phyloP scores from a whole-genome alignment of 1,284 basidiomycete species.

The Limonomyces culmigenus region DNA sequence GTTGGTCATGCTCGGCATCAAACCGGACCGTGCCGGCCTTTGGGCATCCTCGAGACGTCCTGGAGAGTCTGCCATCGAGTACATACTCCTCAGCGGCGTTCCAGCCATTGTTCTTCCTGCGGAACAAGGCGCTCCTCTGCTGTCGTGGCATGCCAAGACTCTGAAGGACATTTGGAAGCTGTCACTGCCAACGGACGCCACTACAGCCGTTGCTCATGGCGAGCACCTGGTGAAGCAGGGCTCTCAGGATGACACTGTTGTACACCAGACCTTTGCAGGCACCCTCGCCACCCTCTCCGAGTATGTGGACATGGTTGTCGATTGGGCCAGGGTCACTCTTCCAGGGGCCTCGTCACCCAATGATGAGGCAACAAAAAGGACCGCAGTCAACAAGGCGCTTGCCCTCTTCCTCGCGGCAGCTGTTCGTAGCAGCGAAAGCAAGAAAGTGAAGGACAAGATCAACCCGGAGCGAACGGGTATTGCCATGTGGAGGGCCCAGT shows the following conservation, averaged over 20 bases:
- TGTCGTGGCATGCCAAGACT: slow-evolving; percentile 47
- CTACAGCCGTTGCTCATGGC: too few relatives aligned
- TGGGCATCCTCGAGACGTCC: slow-evolving; percentile 44
- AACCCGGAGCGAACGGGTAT: slow-evolving; percentile 38
- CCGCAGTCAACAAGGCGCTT: slow-evolving; percentile 27
- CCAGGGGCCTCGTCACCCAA: too few relatives aligned
- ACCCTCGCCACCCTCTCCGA: slow-evolving; percentile 36
- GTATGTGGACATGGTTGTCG: slow-evolving; percentile 40
- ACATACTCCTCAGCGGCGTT: slow-evolving; percentile 42
- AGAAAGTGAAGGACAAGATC: slow-evolving; percentile 35
- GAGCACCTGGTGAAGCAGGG: too few relatives aligned
- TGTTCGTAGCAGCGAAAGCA: slow-evolving; percentile 32
- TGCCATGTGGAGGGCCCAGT: slow-evolving; percentile 48
- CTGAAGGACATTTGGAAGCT: slow-evolving; percentile 39
- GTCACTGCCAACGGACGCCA: slow-evolving; percentile 24
- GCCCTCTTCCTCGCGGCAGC: slow-evolving; percentile 35
- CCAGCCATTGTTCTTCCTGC: slow-evolving; percentile 42
- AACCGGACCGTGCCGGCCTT: slow-evolving; percentile 37
- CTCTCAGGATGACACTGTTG: slow-evolving; percentile 14
- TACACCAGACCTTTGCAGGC: slow-evolving; percentile 26
- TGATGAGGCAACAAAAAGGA: slow-evolving; percentile 18
- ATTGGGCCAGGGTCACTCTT: slow-evolving; percentile 35
- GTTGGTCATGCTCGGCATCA: slow-evolving; percentile 35
- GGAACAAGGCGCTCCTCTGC: slow-evolving; percentile 36
- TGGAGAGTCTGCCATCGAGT: slow-evolving; percentile 42